Conservation (phyloP, 768 basidiomycete genomes). For the Brasilioporus rufonigricans region DNA sequence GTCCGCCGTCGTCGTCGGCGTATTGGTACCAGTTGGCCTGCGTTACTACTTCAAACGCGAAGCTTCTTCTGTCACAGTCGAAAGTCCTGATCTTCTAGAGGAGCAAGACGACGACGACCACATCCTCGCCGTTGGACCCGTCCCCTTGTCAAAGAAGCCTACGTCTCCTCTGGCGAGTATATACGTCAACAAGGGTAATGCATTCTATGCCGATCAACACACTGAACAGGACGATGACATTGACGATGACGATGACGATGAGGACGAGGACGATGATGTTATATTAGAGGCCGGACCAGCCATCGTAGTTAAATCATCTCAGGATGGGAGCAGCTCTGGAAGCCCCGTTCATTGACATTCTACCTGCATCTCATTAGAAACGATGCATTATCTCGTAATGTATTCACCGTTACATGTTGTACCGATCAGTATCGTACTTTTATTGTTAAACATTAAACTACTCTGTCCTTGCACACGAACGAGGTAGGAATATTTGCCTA, state of each 20-base stretch:
- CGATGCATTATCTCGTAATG: slow-evolving; percentile 10
- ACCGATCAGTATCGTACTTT: slow-evolving; percentile 5
- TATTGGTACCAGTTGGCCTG: slow-evolving; percentile 89
- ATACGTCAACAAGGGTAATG: slow-evolving; percentile 37
- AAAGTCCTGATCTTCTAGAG: slow-evolving; percentile 34
- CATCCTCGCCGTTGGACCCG: slow-evolving; percentile 59
- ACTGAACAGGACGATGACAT: slow-evolving; percentile 58
- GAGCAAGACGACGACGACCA: slow-evolving; percentile 41
- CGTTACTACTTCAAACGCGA: slow-evolving; percentile 78
- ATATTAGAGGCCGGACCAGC: slow-evolving; percentile 75
- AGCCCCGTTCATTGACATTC: slow-evolving; percentile 17
- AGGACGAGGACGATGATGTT: slow-evolving; percentile 64
- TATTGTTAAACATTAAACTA: not conserved
- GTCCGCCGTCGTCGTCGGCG: slow-evolving; percentile 82
- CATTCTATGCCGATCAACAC: slow-evolving; percentile 40
- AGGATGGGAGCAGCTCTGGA: slow-evolving; percentile 25
- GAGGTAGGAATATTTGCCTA: not conserved
- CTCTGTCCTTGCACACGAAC: not conserved
- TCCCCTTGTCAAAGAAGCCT: slow-evolving; percentile 40
- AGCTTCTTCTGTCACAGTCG: slow-evolving; percentile 40
- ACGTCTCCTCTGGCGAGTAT: slow-evolving; percentile 33
- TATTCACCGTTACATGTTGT: slow-evolving; percentile 14
- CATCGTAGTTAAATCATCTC: slow-evolving; percentile 40
- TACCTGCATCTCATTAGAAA: slow-evolving; percentile 11
- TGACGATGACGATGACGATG: slow-evolving; percentile 66